Evolutionary conservation across 2,329 filamentous ascomycete species (phyloP), one percentile per base, ranked within the genome.

Genomic region (Alternaria alternata): DNA sequence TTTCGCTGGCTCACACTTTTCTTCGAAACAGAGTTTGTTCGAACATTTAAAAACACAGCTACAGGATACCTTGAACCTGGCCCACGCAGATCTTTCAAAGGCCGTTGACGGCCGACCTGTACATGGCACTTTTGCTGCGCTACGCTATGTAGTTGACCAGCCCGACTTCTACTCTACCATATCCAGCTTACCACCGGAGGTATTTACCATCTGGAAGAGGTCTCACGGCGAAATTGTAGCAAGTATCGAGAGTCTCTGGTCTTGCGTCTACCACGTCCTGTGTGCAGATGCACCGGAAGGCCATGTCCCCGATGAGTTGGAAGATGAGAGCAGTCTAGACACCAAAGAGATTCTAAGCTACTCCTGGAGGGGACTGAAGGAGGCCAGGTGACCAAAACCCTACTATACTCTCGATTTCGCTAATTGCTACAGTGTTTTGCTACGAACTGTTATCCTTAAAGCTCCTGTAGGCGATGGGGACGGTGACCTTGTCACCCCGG

Each of bases 251-350:
- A 83, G 85, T n/a, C 87, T 96, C 7, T 99, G 95, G 95, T 71
- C 80, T 1, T 85, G 87, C 26, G 92, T 97, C 5, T 87, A 87
- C 68, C 85, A 89, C 53, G 87, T 96, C 4, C 85, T 99, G 1
- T 99, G 95, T 72, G 90, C 96, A 64, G 95, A 97, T 78, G 96
- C 95, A 1, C 95, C 96, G 0, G 95, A 99, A 79, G 94, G 94
- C 0, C 89, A 95, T 75, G 82, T 92, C 4, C 90, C 89, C 0
- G 88, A 94, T 52, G 91, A 94, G 26, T 77, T 92, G n/a, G 87
- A 91, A 54, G 89, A 91, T 34, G 81, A 87, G 16, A 85, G 90
- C 5, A 91, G 89, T 1, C 84, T 93, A 2, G 89, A 91, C 52
- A 93, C 93, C 0, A 98, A 97, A 74, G 93, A 96, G 69, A 85